These are phyloP conservation scores for Helianthus tuberosus DNA, from an alignment of 129 eudicot species.

Conservation along the genomic window DNA sequence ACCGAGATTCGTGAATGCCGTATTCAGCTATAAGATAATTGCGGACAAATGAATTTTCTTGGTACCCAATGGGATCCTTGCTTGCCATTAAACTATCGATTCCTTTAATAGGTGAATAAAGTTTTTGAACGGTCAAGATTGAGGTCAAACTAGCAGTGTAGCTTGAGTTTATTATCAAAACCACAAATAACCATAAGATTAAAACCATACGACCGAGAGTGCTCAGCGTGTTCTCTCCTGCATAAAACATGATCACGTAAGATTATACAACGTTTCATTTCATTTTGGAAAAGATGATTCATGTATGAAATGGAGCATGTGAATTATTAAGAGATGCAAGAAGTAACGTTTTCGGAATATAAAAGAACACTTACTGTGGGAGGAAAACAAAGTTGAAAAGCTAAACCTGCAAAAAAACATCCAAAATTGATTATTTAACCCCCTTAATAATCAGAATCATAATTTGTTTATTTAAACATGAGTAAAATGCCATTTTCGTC, in stretches of 20 bases:
- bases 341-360: background rate
- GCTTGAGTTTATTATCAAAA: slow-evolving; percentile 76
- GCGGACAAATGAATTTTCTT: slow-evolving; percentile 60
- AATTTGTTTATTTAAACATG: background rate
- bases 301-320: background rate
- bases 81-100: slow-evolving; percentile 57
- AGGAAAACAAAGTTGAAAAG: slow-evolving; percentile 68
- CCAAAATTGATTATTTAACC: background rate
- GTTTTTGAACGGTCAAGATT: slow-evolving; percentile 70
- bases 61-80: slow-evolving; percentile 71
- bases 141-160: slow-evolving; percentile 83
- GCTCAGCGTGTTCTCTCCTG: slow-evolving; percentile 75
- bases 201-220: slow-evolving; percentile 67
- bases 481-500: too few species aligned
- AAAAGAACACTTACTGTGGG: slow-evolving; percentile 62
- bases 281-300: background rate
- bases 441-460: background rate
- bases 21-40: slow-evolving; percentile 56
- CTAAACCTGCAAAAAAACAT: slow-evolving; percentile 73
- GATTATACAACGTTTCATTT: background rate
- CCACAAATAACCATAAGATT: slow-evolving; percentile 73
- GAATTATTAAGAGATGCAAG: background rate
- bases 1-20: slow-evolving; percentile 50
- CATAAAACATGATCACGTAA: slow-evolving; percentile 24
- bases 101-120: slow-evolving; percentile 66